Conservation (phyloP, 23 red algal species). For the Agarophyton chilense region DNA sequence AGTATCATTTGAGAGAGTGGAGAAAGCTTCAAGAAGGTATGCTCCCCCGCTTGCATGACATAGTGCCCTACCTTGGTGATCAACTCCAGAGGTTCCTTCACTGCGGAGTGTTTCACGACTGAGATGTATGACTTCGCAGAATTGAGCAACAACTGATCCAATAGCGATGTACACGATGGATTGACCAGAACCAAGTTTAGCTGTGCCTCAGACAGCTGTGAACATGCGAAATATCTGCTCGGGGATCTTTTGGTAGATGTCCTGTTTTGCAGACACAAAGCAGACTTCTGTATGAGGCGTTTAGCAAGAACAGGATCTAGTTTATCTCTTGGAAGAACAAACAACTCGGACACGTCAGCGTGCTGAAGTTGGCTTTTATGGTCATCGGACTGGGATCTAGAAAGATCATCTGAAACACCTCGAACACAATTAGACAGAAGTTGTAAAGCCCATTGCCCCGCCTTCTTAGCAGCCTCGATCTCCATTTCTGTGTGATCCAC, state of each 20-base stretch:
- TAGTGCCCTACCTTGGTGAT: neutral
- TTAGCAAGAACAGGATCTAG: neutral
- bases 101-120: neutral
- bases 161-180: neutral
- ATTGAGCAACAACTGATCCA: neutral
- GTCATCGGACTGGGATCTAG: neutral
- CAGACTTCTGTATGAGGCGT: neutral
- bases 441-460: neutral
- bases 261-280: neutral
- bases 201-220: neutral
- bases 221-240: neutral
- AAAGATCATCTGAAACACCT: neutral
- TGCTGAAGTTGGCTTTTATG: neutral
- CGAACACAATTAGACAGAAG: conserved; percentile 3
- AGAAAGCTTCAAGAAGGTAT: neutral
- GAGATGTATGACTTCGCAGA: neutral
- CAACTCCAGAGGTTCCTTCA: neutral
- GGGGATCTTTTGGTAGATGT: neutral
- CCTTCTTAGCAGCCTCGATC: neutral
- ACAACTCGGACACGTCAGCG: neutral
- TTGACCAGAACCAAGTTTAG: neutral
- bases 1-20: neutral
- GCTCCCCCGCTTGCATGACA: neutral
- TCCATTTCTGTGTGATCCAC: neutral
- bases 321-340: conserved; percentile 7